Evolutionary conservation across 345 rosid species (phyloP).

Genomic region (Erodium maritimum): DNA sequence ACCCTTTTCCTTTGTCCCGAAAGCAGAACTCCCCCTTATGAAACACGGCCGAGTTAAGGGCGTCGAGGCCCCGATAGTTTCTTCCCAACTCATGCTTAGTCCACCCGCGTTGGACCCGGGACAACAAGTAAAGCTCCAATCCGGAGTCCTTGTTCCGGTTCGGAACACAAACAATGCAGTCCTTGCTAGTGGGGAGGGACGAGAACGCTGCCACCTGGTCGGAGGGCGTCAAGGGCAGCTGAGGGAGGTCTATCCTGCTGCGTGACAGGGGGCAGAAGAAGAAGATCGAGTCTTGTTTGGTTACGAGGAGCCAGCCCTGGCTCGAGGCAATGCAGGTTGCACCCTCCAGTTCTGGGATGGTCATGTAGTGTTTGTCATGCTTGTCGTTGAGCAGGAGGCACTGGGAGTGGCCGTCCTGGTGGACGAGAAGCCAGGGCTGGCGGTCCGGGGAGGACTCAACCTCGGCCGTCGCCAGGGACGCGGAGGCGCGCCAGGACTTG

Average conservation of each 20-base stretch:
- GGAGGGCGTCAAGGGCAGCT: not conserved
- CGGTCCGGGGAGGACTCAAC: slow-evolving; percentile 2
- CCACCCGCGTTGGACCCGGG: slow-evolving; percentile 8
- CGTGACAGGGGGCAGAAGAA: slow-evolving; percentile 26
- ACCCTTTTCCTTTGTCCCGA: too few species aligned
- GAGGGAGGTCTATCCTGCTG: slow-evolving; percentile 17
- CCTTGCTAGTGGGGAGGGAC: slow-evolving; percentile 19
- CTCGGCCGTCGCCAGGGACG: slow-evolving; percentile 12
- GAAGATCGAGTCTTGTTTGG: slow-evolving; percentile 6
- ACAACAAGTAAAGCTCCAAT: not conserved
- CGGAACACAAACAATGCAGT: slow-evolving; percentile 1
- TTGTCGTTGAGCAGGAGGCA: slow-evolving; percentile 6
- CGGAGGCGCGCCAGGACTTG: slow-evolving; percentile 15
- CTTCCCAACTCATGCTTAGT: too few species aligned
- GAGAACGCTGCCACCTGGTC: slow-evolving; percentile 12
- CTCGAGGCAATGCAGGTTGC: slow-evolving; percentile 24
- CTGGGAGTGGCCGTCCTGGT: slow-evolving; percentile 7
- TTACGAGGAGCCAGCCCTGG: slow-evolving; percentile 17
- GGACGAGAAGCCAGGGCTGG: slow-evolving; percentile 15
- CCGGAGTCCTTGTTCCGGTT: not conserved
- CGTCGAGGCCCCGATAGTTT: too few species aligned
- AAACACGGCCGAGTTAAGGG: too few species aligned
- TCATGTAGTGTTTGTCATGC: slow-evolving; percentile 2
- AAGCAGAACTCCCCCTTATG: too few species aligned
- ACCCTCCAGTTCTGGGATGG: slow-evolving; percentile 12